Percentiles rank a stretch among this genome's conserved stretches.
Conservation (phyloP, 225 moss, liverwort and hornwort species). For the Pseudisothecium myosuroides region DNA sequence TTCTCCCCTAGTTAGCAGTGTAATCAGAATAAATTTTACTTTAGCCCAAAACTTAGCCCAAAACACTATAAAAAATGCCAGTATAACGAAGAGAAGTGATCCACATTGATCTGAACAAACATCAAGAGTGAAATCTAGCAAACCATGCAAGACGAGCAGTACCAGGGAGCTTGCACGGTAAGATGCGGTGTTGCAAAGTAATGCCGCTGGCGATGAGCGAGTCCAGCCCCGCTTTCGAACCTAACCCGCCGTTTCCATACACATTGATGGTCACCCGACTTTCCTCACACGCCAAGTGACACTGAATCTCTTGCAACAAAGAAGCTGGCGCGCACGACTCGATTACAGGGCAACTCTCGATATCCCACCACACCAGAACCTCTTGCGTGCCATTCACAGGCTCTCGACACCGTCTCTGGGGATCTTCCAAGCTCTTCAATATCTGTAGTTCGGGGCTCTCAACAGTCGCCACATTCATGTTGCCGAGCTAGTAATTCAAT, state of each 20-base stretch:
- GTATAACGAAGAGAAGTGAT: not conserved
- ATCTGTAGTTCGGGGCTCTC: not conserved
- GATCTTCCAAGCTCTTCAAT: conserved; percentile 11
- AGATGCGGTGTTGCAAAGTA: conserved; percentile 14
- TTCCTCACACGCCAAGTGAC: not conserved
- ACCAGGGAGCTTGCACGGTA: conserved; percentile 18
- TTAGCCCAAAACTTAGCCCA: not conserved
- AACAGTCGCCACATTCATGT: not conserved
- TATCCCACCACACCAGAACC: conserved; percentile 18
- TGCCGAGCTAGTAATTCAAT: not conserved
- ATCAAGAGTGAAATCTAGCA: not conserved
- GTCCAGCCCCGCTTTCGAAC: not conserved
- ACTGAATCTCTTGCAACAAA: not conserved
- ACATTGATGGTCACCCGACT: conserved; percentile 5
- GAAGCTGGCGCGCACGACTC: not conserved
- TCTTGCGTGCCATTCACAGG: not conserved
- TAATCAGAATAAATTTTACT: not conserved
- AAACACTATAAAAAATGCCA: not conserved
- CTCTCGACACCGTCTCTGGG: not conserved
- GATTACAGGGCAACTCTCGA: conserved; percentile 5
- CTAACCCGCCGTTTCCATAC: conserved; percentile 8
- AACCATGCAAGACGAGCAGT: not conserved
- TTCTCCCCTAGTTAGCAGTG: not conserved
- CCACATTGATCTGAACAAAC: not conserved
- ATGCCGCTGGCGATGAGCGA: conserved; percentile 4